Conservation (phyloP, 176 grass and related monocot species). For the Ensete glaucum region DNA sequence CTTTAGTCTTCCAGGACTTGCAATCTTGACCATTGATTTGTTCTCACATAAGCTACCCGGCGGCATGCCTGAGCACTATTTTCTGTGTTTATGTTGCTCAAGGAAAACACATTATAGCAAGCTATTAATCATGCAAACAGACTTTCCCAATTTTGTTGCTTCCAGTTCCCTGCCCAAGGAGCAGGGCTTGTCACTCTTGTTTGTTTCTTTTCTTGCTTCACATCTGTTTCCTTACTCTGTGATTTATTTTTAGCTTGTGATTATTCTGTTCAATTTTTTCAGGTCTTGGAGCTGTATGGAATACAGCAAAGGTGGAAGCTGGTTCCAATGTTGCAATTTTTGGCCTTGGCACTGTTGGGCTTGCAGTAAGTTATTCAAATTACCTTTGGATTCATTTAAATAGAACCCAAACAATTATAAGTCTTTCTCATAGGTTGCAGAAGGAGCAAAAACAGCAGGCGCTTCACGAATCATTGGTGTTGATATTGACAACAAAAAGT, state of each 20-base stretch:
- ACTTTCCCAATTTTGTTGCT: neutral
- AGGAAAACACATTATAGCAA: too few relatives aligned
- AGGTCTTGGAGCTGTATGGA: conserved; percentile 99
- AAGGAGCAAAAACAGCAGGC: conserved; percentile 83
- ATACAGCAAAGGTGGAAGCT: conserved; percentile 90
- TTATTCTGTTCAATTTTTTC: neutral
- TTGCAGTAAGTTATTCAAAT: conserved; percentile 62
- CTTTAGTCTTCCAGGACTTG: too few relatives aligned
- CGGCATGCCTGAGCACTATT: neutral
- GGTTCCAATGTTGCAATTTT: conserved; percentile 88
- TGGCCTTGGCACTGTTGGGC: conserved; percentile 91
- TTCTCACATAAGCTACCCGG: too few relatives aligned
- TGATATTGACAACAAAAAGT: conserved; percentile 91
- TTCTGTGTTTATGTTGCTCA: neutral
- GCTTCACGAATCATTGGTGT: conserved; percentile 91
- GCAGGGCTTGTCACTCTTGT: neutral
- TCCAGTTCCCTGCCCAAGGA: neutral
- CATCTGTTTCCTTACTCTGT: neutral
- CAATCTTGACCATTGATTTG: too few relatives aligned
- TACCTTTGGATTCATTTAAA: neutral
- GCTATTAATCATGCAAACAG: too few relatives aligned
- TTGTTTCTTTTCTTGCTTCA: neutral
- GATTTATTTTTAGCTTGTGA: neutral
- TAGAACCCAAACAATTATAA: neutral
- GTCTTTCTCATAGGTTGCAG: conserved; percentile 55